Evolutionary conservation across 495 filamentous ascomycete species (phyloP).

Genomic region (Lepidopterella palustris): DNA sequence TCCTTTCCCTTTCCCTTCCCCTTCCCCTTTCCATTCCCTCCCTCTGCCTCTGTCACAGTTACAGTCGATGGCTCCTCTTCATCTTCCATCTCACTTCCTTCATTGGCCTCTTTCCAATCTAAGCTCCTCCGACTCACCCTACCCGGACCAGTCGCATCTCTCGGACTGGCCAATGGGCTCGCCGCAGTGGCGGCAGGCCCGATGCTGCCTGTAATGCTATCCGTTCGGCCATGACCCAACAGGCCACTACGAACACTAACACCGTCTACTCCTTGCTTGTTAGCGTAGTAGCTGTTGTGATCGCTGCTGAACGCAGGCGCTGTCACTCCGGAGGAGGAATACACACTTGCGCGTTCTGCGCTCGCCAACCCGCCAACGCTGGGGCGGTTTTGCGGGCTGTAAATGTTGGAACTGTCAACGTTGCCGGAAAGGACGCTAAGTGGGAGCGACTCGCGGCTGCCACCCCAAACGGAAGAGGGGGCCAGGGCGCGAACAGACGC

Average conservation of each 20-base stretch:
- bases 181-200: conserved; percentile 44
- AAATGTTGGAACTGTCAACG: conserved; percentile 42
- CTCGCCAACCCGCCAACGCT: conserved; percentile 58
- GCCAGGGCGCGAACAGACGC: conserved; percentile 89
- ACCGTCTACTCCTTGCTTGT: conserved; percentile 62
- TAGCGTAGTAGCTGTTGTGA: conserved; percentile 71
- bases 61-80: not conserved
- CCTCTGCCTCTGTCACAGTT: not conserved
- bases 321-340: conserved; percentile 66
- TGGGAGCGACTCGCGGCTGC: conserved; percentile 79
- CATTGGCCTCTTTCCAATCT: conserved; percentile 54
- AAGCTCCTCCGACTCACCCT: conserved; percentile 57
- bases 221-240: conserved; percentile 68
- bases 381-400: conserved; percentile 40
- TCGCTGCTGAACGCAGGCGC: conserved; percentile 60
- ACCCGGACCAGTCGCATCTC: conserved; percentile 40
- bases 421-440: conserved; percentile 81
- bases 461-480: conserved; percentile 86
- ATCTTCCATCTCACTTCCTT: conserved; percentile 33
- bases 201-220: conserved; percentile 76
- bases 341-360: conserved; percentile 77
- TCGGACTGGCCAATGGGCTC: conserved; percentile 57
- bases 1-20: not conserved
- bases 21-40: not conserved
- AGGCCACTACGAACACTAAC: conserved; percentile 72